Evolutionary conservation across 768 basidiomycete genomes (phyloP).

Genomic region (Termitomyces sp.): DNA sequence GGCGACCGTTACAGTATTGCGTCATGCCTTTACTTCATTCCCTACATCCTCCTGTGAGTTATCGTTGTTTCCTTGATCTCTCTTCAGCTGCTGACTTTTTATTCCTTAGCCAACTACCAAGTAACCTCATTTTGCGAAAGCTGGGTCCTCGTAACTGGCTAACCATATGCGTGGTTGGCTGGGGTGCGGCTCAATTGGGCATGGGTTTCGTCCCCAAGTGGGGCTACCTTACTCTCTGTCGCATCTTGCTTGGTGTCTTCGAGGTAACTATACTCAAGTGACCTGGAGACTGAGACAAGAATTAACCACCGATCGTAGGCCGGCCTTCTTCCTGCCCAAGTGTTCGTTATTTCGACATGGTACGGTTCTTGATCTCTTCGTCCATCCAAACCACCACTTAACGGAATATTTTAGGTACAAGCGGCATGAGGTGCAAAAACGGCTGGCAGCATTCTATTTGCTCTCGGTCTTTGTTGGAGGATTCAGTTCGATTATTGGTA

Average conservation of each 20-base stretch:
- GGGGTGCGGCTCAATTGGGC: conserved; percentile 38
- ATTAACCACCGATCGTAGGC: conserved; percentile 19
- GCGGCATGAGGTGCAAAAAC: conserved; percentile 39
- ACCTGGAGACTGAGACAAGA: background rate
- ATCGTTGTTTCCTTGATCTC: background rate
- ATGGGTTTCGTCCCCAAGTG: conserved; percentile 41
- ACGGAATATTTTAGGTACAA: conserved; percentile 21
- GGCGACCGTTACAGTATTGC: conserved; percentile 35
- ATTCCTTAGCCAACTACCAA: conserved; percentile 36
- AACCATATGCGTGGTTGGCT: conserved; percentile 34
- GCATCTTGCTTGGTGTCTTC: conserved; percentile 36
- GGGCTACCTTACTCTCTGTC: conserved; percentile 33
- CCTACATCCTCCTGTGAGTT: conserved; percentile 37
- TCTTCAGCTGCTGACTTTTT: background rate
- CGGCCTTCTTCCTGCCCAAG: conserved; percentile 38
- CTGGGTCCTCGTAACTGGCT: conserved; percentile 40
- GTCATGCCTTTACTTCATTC: conserved; percentile 38
- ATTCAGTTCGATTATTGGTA: conserved; percentile 22
- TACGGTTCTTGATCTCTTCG: conserved; percentile 4
- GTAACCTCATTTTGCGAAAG: conserved; percentile 36
- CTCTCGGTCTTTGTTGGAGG: conserved; percentile 27
- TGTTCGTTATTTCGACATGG: conserved; percentile 40
- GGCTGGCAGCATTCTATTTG: conserved; percentile 27
- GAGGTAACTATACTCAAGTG: conserved; percentile 25
- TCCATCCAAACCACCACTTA: background rate